These are phyloP conservation scores for Corynascus novoguineensis DNA, from an alignment of 495 filamentous ascomycete species.

Conservation along the genomic window DNA sequence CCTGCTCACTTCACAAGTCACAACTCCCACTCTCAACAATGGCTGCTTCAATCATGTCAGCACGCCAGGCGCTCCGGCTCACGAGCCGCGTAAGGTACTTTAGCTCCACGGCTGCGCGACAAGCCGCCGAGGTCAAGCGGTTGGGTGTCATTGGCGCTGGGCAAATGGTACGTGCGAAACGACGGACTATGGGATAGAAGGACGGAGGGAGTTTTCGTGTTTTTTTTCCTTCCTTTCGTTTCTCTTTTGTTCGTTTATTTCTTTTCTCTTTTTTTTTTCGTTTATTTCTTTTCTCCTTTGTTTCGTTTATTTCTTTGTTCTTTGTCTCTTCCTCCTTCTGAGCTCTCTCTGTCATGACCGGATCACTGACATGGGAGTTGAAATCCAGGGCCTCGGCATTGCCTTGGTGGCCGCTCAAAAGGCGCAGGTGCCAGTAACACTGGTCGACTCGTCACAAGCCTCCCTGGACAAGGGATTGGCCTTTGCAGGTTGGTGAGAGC, in stretches of 20 bases:
- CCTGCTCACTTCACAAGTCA: conserved; percentile 1
- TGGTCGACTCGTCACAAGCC: conserved; percentile 79
- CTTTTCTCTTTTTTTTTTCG: background rate
- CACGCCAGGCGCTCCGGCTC: conserved; percentile 32
- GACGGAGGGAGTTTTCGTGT: no score
- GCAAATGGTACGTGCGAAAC: conserved; percentile 75
- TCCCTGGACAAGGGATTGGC: conserved; percentile 87
- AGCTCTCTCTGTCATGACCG: background rate
- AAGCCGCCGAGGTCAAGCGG: conserved; percentile 72
- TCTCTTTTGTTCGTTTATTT: no score
- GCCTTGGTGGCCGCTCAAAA: conserved; percentile 87
- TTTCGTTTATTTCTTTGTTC: no score
- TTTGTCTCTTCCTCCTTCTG: background rate
- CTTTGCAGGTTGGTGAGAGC: conserved; percentile 65
- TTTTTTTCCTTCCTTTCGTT: no score
- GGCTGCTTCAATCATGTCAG: conserved; percentile 28
- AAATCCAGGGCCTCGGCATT: conserved; percentile 82
- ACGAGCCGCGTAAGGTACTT: conserved; percentile 44
- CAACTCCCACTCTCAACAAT: conserved; percentile 22
- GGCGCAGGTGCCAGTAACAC: conserved; percentile 75
- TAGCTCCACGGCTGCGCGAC: conserved; percentile 46
- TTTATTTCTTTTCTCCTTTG: no score
- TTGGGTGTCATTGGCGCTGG: conserved; percentile 93
- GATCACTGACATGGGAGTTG: background rate
- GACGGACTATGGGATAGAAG: no score